Conservation (phyloP, 148 eudicot genomes). For the Agrostemma githago region DNA sequence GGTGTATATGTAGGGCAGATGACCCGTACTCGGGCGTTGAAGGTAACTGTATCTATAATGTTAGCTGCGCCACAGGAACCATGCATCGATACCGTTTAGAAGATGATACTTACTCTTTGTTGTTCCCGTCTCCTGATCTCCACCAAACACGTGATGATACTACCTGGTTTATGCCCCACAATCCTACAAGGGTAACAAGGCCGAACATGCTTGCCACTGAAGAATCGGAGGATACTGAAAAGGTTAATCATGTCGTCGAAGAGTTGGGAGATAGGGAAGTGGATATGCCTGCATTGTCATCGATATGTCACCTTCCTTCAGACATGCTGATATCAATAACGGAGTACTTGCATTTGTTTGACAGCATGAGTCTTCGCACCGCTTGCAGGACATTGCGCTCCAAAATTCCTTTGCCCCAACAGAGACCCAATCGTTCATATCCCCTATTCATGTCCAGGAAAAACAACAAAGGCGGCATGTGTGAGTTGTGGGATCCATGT, state of each 20-base stretch:
- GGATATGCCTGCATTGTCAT: no score
- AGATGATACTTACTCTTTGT: not conserved
- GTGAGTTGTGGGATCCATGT: constrained; percentile 12
- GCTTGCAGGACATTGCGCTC: no score
- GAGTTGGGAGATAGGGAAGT: no score
- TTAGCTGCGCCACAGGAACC: no score
- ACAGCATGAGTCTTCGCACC: no score
- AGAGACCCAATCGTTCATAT: no score
- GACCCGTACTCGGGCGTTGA: not conserved
- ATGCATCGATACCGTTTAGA: not conserved
- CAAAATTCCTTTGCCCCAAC: no score
- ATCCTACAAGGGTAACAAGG: not conserved
- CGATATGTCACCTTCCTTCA: not conserved
- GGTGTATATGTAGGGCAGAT: constrained; percentile 6
- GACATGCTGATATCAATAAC: no score
- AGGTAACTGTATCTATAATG: constrained; percentile 12
- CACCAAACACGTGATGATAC: not conserved
- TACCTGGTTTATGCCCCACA: constrained; percentile 9
- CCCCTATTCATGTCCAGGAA: no score
- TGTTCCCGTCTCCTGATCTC: not conserved
- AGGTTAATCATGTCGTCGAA: not conserved
- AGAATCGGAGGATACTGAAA: not conserved
- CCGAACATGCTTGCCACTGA: no score
- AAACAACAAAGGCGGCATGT: not conserved
- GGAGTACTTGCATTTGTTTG: no score